Evolutionary conservation across 2,329 filamentous ascomycete species (phyloP).

Genomic region (Alternaria conjuncta): DNA sequence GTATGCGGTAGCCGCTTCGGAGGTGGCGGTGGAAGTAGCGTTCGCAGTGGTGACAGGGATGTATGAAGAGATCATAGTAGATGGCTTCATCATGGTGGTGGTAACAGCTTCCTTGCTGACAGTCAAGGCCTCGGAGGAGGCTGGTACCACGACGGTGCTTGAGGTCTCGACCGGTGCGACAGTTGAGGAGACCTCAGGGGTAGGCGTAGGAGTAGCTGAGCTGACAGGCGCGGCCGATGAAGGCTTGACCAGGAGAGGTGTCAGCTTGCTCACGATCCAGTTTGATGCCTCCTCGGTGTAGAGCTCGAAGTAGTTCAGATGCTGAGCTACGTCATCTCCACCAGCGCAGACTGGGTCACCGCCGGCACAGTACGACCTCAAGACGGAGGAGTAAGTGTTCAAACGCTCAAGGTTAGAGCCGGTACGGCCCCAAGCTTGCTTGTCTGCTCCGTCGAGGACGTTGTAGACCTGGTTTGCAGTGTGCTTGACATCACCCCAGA

Average conservation of each 20-base stretch:
- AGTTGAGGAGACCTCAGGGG: neutral
- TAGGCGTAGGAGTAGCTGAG: neutral
- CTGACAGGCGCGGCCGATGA: neutral
- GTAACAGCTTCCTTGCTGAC: neutral
- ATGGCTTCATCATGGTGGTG: neutral
- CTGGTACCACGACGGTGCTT: neutral
- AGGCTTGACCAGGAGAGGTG: conserved; percentile 3
- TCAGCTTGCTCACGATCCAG: conserved; percentile 10
- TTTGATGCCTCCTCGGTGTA: conserved; percentile 7
- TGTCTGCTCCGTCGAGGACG: conserved; percentile 12
- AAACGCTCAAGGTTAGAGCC: conserved; percentile 6
- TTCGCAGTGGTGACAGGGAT: neutral
- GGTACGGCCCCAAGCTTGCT: conserved; percentile 9
- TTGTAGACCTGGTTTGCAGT: conserved; percentile 11
- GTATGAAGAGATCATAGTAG: conserved; percentile 4
- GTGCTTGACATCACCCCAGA: conserved; percentile 12
- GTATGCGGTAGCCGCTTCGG: conserved; percentile 1
- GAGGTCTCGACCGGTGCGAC: neutral
- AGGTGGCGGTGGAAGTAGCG: neutral
- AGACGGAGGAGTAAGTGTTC: conserved; percentile 1
- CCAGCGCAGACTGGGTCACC: conserved; percentile 8
- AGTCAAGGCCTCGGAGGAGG: neutral
- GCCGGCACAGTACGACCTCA: conserved; percentile 12
- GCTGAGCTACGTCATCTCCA: neutral
- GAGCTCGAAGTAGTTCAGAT: conserved; percentile 11